Evolutionary conservation across 768 basidiomycete genomes (phyloP).

Genomic region (Cystobasidium onofrii): DNA sequence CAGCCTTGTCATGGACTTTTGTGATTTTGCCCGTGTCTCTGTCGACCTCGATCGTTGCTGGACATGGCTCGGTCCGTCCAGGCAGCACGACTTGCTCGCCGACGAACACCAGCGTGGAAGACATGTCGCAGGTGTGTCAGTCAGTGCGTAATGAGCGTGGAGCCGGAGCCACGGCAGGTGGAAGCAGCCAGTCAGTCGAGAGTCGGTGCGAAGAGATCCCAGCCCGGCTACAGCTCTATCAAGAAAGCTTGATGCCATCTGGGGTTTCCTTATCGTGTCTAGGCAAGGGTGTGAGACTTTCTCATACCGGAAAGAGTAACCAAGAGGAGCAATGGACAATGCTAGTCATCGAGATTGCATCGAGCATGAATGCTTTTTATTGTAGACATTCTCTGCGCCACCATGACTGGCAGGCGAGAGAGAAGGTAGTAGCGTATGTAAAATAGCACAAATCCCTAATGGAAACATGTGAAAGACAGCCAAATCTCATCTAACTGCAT

Average conservation of each 20-base stretch:
- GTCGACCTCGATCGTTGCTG: constrained; percentile 63
- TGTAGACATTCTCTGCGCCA: neutral
- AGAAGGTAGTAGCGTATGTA: neutral
- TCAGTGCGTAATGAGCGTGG: neutral
- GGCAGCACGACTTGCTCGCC: constrained; percentile 50
- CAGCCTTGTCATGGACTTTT: constrained; percentile 43
- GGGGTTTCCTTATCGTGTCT: too few relatives aligned
- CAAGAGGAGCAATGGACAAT: too few relatives aligned
- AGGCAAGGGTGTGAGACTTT: too few relatives aligned
- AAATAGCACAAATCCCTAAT: neutral
- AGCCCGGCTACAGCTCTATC: neutral
- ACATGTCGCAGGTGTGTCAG: neutral
- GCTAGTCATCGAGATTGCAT: too few relatives aligned
- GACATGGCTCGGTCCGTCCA: constrained; percentile 49
- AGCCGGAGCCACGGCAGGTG: neutral
- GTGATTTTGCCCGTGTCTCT: constrained; percentile 47
- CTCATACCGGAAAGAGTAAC: too few relatives aligned
- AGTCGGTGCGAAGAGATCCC: neutral
- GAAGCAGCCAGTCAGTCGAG: too few relatives aligned
- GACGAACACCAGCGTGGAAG: constrained; percentile 8
- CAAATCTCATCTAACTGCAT: neutral
- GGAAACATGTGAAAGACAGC: neutral
- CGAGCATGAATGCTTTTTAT: neutral
- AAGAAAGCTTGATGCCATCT: too few relatives aligned
- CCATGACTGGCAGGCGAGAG: neutral